These are phyloP conservation scores for Pterocarpus macrocarpus DNA, from an alignment of 306 rosid species.

Conservation along the genomic window DNA sequence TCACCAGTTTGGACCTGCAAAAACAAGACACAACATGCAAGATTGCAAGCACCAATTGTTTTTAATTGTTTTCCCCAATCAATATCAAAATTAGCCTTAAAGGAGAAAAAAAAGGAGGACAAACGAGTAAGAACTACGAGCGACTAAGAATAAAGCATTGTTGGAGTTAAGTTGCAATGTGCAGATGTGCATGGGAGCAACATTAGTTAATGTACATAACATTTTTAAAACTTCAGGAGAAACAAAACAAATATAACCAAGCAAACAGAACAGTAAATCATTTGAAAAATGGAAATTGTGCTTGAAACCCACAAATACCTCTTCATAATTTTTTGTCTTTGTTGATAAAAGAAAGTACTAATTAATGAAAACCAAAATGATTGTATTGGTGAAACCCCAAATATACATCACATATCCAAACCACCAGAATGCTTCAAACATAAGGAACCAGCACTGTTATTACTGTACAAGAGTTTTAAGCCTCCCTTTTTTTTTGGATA, in stretches of 20 bases:
- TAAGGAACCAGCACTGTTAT: conserved; percentile 8
- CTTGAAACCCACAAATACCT: conserved; percentile 10
- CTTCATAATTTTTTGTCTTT: background rate
- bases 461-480: background rate
- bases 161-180: background rate
- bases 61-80: conserved; percentile 16
- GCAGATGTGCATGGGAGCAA: conserved; percentile 1
- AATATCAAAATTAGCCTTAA: conserved; percentile 22
- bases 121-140: background rate
- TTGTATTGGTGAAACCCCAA: conserved; percentile 9
- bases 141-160: background rate
- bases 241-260: conserved; percentile 16
- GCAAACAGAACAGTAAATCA: conserved; percentile 1
- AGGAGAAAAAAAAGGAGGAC: background rate
- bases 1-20: conserved; percentile 89
- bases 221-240: conserved; percentile 24
- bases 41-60: conserved; percentile 14
- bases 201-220: background rate
- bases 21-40: conserved; percentile 45
- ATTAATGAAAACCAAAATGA: background rate
- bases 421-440: conserved; percentile 1
- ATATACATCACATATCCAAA: conserved; percentile 37
- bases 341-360: background rate
- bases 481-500: background rate
- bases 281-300: conserved; percentile 7